These are phyloP conservation scores for Penicillium vulpinum DNA, from an alignment of 2,329 filamentous ascomycete genomes.

Conservation along the genomic window DNA sequence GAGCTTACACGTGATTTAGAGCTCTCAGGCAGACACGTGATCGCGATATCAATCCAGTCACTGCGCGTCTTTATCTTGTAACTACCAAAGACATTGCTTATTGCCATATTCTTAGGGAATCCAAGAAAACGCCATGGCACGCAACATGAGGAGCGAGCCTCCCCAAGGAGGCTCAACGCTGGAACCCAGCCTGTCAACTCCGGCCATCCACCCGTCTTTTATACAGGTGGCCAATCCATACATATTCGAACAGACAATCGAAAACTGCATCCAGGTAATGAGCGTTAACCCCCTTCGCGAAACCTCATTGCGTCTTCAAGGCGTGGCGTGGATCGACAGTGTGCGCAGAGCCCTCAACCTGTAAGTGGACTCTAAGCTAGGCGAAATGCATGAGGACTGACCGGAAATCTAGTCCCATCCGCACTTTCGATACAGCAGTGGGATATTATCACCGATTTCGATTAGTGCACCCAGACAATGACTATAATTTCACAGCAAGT, in stretches of 20 bases:
- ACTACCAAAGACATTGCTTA: slow-evolving; percentile 2
- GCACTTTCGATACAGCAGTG: slow-evolving; percentile 88
- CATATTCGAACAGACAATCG: slow-evolving; percentile 76
- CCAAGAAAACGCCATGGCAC: slow-evolving; percentile 17
- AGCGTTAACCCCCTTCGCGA: slow-evolving; percentile 76
- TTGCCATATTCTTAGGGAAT: neutral
- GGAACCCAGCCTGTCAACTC: slow-evolving; percentile 22
- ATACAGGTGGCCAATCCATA: slow-evolving; percentile 71
- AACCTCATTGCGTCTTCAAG: slow-evolving; percentile 77
- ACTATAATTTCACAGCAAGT: slow-evolving; percentile 70
- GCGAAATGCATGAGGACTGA: slow-evolving; percentile 12
- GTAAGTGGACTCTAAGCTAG: slow-evolving; percentile 52
- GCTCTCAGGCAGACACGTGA: slow-evolving; percentile 15
- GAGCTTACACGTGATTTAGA: neutral
- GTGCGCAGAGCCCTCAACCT: slow-evolving; percentile 76
- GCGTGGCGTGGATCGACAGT: slow-evolving; percentile 84
- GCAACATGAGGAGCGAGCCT: slow-evolving; percentile 22
- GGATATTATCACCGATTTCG: slow-evolving; percentile 94
- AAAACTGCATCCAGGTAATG: slow-evolving; percentile 68
- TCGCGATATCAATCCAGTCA: slow-evolving; percentile 7
- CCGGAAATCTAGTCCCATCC: slow-evolving; percentile 64
- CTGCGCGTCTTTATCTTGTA: neutral
- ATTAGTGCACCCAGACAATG: slow-evolving; percentile 76
- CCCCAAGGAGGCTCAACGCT: slow-evolving; percentile 9
- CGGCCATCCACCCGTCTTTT: slow-evolving; percentile 61